Conservation (phyloP, 164 flowering plant genomes). For the Annona cherimola region DNA sequence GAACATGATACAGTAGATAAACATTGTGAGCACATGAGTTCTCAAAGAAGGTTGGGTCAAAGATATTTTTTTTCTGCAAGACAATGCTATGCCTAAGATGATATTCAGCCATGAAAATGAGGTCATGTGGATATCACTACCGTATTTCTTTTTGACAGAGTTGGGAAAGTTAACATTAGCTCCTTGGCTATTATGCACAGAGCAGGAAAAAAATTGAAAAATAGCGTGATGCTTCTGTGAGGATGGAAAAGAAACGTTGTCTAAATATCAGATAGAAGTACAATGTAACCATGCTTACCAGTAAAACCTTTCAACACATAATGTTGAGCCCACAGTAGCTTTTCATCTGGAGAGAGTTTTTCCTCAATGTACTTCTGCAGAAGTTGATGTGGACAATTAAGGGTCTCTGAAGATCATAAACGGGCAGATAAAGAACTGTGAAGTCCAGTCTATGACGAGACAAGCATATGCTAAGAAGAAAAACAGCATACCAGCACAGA, state of each 20-base stretch:
- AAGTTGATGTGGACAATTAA: slow-evolving; percentile 3
- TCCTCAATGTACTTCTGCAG: slow-evolving; percentile 44
- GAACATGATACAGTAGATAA: background rate
- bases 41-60: background rate
- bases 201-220: background rate
- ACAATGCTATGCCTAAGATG: background rate
- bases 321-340: slow-evolving; percentile 29
- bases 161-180: background rate
- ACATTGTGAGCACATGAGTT: background rate
- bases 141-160: background rate
- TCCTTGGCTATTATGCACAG: background rate
- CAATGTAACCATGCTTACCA: slow-evolving; percentile 24
- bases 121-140: background rate
- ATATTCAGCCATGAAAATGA: background rate
- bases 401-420: background rate
- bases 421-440: background rate
- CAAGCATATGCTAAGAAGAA: background rate
- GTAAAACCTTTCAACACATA: slow-evolving; percentile 44
- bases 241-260: background rate
- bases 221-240: background rate
- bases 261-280: background rate
- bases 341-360: slow-evolving; percentile 40
- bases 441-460: background rate
- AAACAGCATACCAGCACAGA: slow-evolving; percentile 34
- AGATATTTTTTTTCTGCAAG: background rate